phyloP scores from a whole-genome alignment of 306 rosid species.

The Astragalus membranaceus region DNA sequence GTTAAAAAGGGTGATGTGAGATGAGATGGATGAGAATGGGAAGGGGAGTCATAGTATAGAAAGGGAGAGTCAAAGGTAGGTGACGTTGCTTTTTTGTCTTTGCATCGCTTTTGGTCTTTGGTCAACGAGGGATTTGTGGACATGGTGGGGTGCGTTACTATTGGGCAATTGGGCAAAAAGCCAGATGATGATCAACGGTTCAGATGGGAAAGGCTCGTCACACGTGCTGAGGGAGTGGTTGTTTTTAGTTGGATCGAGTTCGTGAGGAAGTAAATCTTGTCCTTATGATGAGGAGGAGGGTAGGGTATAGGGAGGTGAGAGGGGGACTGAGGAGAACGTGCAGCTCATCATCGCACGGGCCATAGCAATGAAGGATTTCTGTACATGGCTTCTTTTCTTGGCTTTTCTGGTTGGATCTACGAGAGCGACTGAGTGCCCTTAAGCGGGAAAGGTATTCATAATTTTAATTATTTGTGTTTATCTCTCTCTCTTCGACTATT shows the following conservation, averaged over 20 bases:
- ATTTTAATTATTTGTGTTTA: no score
- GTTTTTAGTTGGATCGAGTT: not conserved
- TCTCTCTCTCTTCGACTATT: no score
- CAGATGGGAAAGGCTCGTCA: slow-evolving; percentile 11
- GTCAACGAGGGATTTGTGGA: slow-evolving; percentile 35
- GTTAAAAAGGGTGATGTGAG: not conserved
- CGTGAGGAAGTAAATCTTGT: slow-evolving; percentile 2
- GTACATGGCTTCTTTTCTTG: not conserved
- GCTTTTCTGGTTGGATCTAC: no score
- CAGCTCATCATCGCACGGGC: not conserved
- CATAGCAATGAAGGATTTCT: not conserved
- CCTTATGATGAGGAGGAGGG: slow-evolving; percentile 29
- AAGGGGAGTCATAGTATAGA: not conserved
- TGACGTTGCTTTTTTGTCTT: slow-evolving; percentile 41
- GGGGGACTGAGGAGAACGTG: slow-evolving; percentile 31
- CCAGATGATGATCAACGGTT: not conserved
- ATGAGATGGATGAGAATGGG: slow-evolving; percentile 2
- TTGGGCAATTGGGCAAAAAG: not conserved
- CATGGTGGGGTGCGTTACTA: slow-evolving; percentile 4
- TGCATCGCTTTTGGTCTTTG: slow-evolving; percentile 25
- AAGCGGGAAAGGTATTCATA: no score
- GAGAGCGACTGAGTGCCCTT: no score
- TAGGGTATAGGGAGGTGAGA: slow-evolving; percentile 22
- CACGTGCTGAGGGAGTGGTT: slow-evolving; percentile 38
- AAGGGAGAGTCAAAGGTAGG: slow-evolving; percentile 58